phyloP scores from a whole-genome alignment of 2,329 filamentous ascomycete genomes.

The Neonectria sp. region DNA sequence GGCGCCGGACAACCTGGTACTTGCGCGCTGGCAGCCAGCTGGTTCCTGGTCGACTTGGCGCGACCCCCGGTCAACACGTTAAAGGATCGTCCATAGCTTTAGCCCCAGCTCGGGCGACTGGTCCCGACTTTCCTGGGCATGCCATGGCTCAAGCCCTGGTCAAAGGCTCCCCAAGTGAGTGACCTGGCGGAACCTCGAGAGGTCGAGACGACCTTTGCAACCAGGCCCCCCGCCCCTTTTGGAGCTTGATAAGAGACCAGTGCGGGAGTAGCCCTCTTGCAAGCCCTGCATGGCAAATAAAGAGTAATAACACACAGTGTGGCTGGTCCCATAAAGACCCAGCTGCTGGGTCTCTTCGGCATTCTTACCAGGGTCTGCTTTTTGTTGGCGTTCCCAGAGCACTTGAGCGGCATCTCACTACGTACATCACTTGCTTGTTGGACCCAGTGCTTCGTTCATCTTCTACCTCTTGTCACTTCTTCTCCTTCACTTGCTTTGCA shows the following conservation, averaged over 20 bases:
- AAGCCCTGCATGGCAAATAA: constrained; percentile 44
- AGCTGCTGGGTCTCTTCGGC: constrained; percentile 36
- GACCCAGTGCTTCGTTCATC: constrained; percentile 39
- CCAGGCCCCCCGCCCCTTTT: constrained; percentile 40
- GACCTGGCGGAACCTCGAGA: constrained; percentile 38
- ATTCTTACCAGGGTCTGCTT: constrained; percentile 41
- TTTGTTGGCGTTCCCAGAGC: constrained; percentile 38
- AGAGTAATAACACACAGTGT: constrained; percentile 46
- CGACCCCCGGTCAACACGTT: constrained; percentile 43
- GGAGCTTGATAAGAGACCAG: constrained; percentile 46
- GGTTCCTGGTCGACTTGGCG: constrained; percentile 37
- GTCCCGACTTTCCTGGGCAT: constrained; percentile 40
- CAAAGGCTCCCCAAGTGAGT: constrained; percentile 17
- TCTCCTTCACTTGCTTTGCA: constrained; percentile 33
- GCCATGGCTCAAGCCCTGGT: constrained; percentile 36
- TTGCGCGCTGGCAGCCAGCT: constrained; percentile 27
- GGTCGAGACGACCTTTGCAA: constrained; percentile 28
- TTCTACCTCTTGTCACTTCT: constrained; percentile 36
- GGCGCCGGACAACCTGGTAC: constrained; percentile 35
- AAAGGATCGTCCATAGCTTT: constrained; percentile 41
- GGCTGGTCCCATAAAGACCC: constrained; percentile 40
- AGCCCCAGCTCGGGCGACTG: constrained; percentile 37
- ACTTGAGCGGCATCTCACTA: constrained; percentile 37
- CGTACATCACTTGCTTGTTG: constrained; percentile 42
- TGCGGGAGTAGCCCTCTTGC: constrained; percentile 36